Percentiles rank a stretch among this genome's conserved stretches.
Conservation (phyloP, 2,329 filamentous ascomycete genomes). For the Nemania serpens region DNA sequence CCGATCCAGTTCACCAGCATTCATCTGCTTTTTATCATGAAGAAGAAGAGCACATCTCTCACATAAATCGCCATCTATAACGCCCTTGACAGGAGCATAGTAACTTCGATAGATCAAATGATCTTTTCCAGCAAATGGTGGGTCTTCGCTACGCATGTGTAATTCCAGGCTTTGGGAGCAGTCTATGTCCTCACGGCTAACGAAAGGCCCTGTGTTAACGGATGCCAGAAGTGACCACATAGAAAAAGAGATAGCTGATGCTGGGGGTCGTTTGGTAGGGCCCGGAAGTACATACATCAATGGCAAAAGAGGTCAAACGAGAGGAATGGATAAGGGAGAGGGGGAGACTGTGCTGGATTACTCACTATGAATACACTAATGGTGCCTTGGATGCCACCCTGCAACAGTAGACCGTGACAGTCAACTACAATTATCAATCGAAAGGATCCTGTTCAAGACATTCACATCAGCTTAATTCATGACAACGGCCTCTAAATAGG, state of each 20-base stretch:
- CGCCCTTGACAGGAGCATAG: conserved; percentile 93
- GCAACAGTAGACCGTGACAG: conserved; percentile 87
- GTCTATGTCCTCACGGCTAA: conserved; percentile 89
- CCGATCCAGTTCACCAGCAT: conserved; percentile 89
- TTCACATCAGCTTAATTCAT: conserved; percentile 41
- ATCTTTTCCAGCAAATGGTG: conserved; percentile 87
- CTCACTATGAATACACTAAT: conserved; percentile 78
- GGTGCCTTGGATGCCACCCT: conserved; percentile 93
- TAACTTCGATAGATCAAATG: conserved; percentile 96
- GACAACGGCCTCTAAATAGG: neutral
- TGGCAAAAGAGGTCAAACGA: no score
- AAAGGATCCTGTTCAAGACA: conserved; percentile 73
- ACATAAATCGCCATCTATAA: conserved; percentile 95
- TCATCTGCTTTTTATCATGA: conserved; percentile 91
- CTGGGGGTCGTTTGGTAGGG: no score
- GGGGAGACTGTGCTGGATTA: neutral
- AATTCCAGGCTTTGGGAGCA: conserved; percentile 96
- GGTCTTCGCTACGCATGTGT: conserved; percentile 83
- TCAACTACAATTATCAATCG: conserved; percentile 91
- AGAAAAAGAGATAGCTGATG: neutral
- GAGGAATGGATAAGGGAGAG: no score
- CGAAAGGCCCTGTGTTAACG: conserved; percentile 64
- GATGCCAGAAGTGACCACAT: no score
- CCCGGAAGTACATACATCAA: no score
- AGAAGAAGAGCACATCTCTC: conserved; percentile 85